Percentiles rank a stretch among this genome's conserved stretches.
These are phyloP conservation scores for Turritis glabra DNA, from an alignment of 345 rosid genomes.

Conservation along the genomic window DNA sequence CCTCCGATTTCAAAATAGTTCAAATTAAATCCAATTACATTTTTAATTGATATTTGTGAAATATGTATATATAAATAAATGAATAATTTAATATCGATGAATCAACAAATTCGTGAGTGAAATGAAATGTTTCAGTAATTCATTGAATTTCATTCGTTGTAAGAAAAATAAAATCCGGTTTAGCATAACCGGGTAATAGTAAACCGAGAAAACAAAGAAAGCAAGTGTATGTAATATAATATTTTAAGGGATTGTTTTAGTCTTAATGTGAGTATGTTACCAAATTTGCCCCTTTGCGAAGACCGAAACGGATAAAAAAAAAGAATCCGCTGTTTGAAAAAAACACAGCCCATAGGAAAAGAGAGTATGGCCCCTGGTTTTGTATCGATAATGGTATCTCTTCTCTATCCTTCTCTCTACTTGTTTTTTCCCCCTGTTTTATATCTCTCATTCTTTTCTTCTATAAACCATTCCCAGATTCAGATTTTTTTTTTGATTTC, in stretches of 20 bases:
- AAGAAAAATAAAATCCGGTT: neutral
- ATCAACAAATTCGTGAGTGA: neutral
- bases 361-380: slow-evolving; percentile 40
- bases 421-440: neutral
- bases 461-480: slow-evolving; percentile 1
- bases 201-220: neutral
- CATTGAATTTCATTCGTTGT: neutral
- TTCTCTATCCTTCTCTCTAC: neutral
- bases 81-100: too few species aligned
- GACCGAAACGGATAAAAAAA: slow-evolving; percentile 36
- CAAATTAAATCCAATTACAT: neutral
- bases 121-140: neutral
- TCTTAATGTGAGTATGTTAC: neutral
- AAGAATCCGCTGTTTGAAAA: slow-evolving; percentile 37
- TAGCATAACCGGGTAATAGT: slow-evolving; percentile 3
- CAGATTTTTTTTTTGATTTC: neutral
- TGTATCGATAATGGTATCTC: slow-evolving; percentile 22
- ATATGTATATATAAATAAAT: neutral
- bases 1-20: neutral
- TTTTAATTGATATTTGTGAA: neutral
- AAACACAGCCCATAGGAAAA: slow-evolving; percentile 36
- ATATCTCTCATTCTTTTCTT: slow-evolving; percentile 16
- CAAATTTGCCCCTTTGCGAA: slow-evolving; percentile 25
- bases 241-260: too few species aligned
- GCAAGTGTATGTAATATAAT: neutral